phyloP scores from a whole-genome alignment of 2,329 filamentous ascomycete species.

The Colletotrichum sp. region DNA sequence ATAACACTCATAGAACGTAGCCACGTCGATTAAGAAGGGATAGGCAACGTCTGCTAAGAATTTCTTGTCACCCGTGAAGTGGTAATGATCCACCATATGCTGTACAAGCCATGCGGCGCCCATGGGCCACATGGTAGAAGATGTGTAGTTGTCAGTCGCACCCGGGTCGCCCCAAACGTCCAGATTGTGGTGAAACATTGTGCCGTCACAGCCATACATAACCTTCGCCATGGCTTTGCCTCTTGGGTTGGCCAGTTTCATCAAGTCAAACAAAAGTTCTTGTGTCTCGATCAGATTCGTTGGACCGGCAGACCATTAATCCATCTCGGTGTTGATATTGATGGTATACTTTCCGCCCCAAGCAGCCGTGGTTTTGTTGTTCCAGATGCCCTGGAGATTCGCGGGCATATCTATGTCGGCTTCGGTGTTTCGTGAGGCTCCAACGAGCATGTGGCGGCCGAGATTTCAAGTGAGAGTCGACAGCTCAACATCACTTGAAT shows the following conservation, averaged over 20 bases:
- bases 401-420: slow-evolving; percentile 28
- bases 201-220: slow-evolving; percentile 43
- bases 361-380: slow-evolving; percentile 32
- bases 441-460: slow-evolving; percentile 35
- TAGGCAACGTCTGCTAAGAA: slow-evolving; percentile 25
- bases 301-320: slow-evolving; percentile 42
- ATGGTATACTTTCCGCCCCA: slow-evolving; percentile 48
- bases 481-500: slow-evolving; percentile 29
- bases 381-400: slow-evolving; percentile 41
- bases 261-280: slow-evolving; percentile 41
- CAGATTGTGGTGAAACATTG: slow-evolving; percentile 42
- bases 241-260: slow-evolving; percentile 33
- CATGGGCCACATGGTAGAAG: slow-evolving; percentile 39
- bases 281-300: slow-evolving; percentile 41
- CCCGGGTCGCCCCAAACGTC: slow-evolving; percentile 44
- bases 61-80: slow-evolving; percentile 33
- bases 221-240: slow-evolving; percentile 35
- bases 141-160: slow-evolving; percentile 33
- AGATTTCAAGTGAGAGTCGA: slow-evolving; percentile 34
- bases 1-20: slow-evolving; percentile 43
- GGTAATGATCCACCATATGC: slow-evolving; percentile 43
- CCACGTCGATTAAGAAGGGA: slow-evolving; percentile 36
- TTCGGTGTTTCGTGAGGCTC: slow-evolving; percentile 24
- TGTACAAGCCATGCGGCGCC: slow-evolving; percentile 42
- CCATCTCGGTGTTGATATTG: slow-evolving; percentile 47